Evolutionary conservation across 768 basidiomycete species (phyloP), one percentile per base, ranked within the genome.

Genomic region (Candolleomyces efflorescens): DNA sequence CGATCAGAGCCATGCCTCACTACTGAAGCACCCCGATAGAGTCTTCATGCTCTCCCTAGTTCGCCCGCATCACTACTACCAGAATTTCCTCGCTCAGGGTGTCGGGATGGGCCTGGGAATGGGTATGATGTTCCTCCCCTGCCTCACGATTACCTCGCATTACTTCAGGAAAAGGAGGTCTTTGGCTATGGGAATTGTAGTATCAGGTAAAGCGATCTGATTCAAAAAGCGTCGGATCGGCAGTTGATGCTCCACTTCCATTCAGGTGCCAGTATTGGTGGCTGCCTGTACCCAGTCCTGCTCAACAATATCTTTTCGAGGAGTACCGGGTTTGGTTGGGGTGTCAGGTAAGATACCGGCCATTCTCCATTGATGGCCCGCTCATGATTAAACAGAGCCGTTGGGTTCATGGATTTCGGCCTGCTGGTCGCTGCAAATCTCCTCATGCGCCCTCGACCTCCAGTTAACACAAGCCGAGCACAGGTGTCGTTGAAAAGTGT

Each of bases 91-190:
- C 2, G 71, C 80, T 0, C 83, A 86, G 69, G 82, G 81, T 0
- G 67, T 85, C 6, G 82, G 80, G 0, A 78, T 80, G 72, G 84
- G 84, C 0, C 65, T 83, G 17, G 82, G 82, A 20, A 77, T 79
- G 71, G 83, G 83, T 0, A 60, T 84, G 37, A 72, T 83, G 61
- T 84, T 83, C 64, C 60, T 84, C 1, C 84, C 84, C 0, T 73
- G 78, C 7, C 64, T 83, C 23, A 75, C 78, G 13, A 71, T 83
- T n/a, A 72, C 79, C 6, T 77, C 81, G 3, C 84, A 85, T 58
- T 80, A 81, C 65, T 86, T 83, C 66, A 70, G 72, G 15, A 71
- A 64, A 22, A 71, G 73, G 48, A 69, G 84, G 41, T 76, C 79
- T 0, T 58, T 83, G 9, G 83, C 82, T 0, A 83, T 82, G 75